Base-by-base conservation (phyloP, 257 asterid species). In the Fraxinus quadrangulata region DNA sequence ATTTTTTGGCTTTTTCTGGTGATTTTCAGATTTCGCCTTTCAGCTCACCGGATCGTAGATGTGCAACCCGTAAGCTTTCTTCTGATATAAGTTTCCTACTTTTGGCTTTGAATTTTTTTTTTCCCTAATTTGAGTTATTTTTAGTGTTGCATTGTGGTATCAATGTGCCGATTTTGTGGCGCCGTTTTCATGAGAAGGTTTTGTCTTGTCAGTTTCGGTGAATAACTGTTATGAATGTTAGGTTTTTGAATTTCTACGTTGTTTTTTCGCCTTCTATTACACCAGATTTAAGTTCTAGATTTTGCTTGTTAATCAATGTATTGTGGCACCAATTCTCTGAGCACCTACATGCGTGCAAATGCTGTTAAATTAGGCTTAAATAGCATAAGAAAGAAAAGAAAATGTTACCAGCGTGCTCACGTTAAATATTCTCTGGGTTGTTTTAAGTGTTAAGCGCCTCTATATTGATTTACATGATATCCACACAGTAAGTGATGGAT, bases 21-120 rank as follows among this genome's bases (percentile, higher is more conserved):
- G 80, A 71, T 54, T 59, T 51, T 56, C 75, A 74, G 74, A 70
- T 73, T 76, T 81, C 42, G 17, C 68, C 40, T 71, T 30, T 65
- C 69, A 39, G 73, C 33, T 84, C 13, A 45, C 63, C 85, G 87
- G 92, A 85, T 89, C 94, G 77, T 79, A 81, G 67, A 39, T 84
- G 84, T 36, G 42, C 71, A 76, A 74, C 82, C 81, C 67, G 86
- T 85, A 77, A 79, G 89, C 83, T 77, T 42, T 81, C 77, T 74
- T 72, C 81, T 63, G 83, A 81, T 88, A 81, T 85, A 13, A 9
- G 37, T 83, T 71, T 34, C 14, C 17, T 37, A 17, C n/a, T 26
- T 30, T 61, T 31, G 14, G 30, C 13, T 5, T 19, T 30, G 4
- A 2, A 76, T 76, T 72, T 71, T 67, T 59, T 11, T 26, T 33